Conservation (phyloP, 306 rosid genomes). For the Acacia melanoxylon region DNA sequence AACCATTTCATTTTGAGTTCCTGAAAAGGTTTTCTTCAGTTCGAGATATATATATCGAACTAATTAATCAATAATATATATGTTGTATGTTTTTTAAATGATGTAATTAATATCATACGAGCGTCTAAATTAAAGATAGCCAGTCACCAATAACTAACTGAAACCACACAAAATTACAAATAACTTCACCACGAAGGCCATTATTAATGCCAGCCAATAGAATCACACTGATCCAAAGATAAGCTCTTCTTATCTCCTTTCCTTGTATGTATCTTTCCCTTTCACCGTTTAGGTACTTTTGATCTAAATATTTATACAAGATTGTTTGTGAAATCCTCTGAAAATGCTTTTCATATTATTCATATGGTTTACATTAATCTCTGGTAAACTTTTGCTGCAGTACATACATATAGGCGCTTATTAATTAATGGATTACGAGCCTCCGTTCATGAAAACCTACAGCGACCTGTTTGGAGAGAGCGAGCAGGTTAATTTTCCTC, state of each 20-base stretch:
- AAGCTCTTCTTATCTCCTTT: not conserved
- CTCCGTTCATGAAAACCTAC: constrained; percentile 62
- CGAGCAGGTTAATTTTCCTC: not conserved
- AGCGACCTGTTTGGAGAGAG: constrained; percentile 30
- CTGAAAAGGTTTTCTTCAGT: not conserved
- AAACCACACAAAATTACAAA: not conserved
- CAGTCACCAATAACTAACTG: not conserved
- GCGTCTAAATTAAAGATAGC: not conserved
- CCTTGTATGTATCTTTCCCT: not conserved
- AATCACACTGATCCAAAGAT: not conserved
- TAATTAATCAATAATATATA: not conserved
- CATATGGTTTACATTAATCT: not conserved
- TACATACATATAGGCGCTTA: not conserved
- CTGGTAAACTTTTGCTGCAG: not conserved
- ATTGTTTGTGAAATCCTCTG: not conserved
- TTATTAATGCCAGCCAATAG: not conserved
- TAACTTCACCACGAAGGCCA: not conserved
- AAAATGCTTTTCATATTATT: not conserved
- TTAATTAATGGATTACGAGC: constrained; percentile 54
- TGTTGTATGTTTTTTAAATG: not conserved
- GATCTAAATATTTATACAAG: not conserved
- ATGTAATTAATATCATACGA: not conserved
- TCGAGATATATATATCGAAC: not conserved
- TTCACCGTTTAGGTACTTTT: not conserved
- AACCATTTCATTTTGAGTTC: not conserved